Percentiles rank a stretch among this genome's conserved stretches.
These are phyloP conservation scores for Diaporthe caulivora DNA, from an alignment of 2,329 filamentous ascomycete species.

Conservation along the genomic window DNA sequence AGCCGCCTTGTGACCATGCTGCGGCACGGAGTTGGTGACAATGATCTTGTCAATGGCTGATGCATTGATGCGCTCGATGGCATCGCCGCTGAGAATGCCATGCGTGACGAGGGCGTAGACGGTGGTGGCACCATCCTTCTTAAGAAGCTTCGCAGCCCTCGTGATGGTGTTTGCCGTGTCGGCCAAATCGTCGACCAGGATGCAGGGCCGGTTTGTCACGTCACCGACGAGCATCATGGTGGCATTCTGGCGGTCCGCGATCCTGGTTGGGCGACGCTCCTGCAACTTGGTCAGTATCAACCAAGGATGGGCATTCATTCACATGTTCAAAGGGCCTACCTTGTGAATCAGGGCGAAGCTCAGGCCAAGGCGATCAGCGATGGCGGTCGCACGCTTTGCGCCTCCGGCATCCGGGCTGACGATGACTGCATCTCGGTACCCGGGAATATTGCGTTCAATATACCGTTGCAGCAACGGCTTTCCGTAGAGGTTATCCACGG, in stretches of 20 bases:
- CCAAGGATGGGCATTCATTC: not conserved
- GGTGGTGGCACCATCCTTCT: constrained; percentile 91
- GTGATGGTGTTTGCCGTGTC: constrained; percentile 99
- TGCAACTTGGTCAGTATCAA: constrained; percentile 51
- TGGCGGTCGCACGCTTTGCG: constrained; percentile 94
- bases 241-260: constrained; percentile 89
- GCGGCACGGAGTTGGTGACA: constrained; percentile 95
- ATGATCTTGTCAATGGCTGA: constrained; percentile 93
- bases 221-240: constrained; percentile 97
- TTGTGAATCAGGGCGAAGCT: constrained; percentile 99
- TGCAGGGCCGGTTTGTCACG: constrained; percentile 79
- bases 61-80: constrained; percentile 92
- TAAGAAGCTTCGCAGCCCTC: constrained; percentile 93
- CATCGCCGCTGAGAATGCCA: constrained; percentile 94
- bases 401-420: constrained; percentile 97
- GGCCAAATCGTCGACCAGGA: constrained; percentile 92
- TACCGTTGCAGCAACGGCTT: constrained; percentile 79
- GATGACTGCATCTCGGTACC: constrained; percentile 83
- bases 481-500: constrained; percentile 96
- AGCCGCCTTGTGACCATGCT: constrained; percentile 80
- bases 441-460: constrained; percentile 84
- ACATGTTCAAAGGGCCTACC: constrained; percentile 58
- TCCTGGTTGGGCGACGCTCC: constrained; percentile 90
- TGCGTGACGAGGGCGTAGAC: constrained; percentile 96
- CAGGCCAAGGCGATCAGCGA: constrained; percentile 92